These are phyloP conservation scores for Penicillium pulvis DNA, from an alignment of 495 filamentous ascomycete species.

Conservation along the genomic window DNA sequence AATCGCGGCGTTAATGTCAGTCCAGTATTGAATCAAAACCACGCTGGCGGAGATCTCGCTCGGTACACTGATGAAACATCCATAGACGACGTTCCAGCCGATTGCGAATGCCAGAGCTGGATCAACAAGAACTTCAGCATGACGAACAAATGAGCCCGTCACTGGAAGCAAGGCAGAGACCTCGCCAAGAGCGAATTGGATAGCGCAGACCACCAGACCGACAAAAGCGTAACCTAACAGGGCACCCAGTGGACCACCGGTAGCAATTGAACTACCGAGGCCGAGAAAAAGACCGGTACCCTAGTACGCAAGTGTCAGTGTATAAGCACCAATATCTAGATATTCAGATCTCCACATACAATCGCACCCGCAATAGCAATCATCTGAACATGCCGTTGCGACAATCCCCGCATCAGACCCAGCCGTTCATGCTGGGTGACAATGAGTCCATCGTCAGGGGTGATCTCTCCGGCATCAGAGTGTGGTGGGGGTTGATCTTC, in stretches of 20 bases:
- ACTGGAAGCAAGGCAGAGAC: slow-evolving; percentile 46
- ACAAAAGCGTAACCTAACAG: slow-evolving; percentile 52
- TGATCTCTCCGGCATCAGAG: slow-evolving; percentile 4
- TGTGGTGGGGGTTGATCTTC: slow-evolving; percentile 19
- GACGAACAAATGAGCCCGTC: slow-evolving; percentile 54
- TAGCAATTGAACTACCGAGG: slow-evolving; percentile 56
- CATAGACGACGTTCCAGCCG: slow-evolving; percentile 58
- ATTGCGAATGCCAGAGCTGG: slow-evolving; percentile 62
- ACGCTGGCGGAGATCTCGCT: slow-evolving; percentile 63
- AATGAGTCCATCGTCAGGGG: slow-evolving; percentile 20
- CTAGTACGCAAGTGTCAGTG: slow-evolving; percentile 14
- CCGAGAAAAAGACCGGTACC: slow-evolving; percentile 67
- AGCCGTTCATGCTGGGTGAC: slow-evolving; percentile 28
- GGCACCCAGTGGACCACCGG: slow-evolving; percentile 62
- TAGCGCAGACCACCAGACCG: slow-evolving; percentile 41
- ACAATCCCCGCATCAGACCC: slow-evolving; percentile 35
- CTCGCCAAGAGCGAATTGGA: slow-evolving; percentile 46
- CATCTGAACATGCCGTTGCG: slow-evolving; percentile 58
- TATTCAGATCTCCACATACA: slow-evolving; percentile 22
- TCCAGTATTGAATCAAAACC: slow-evolving; percentile 63
- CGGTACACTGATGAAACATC: slow-evolving; percentile 63
- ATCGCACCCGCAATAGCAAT: slow-evolving; percentile 62
- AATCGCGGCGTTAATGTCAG: slow-evolving; percentile 51
- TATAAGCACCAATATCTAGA: background rate
- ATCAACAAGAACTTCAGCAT: slow-evolving; percentile 50